These are phyloP conservation scores for Beauveria brongniartii DNA, from an alignment of 2,329 filamentous ascomycete species.

Conservation along the genomic window DNA sequence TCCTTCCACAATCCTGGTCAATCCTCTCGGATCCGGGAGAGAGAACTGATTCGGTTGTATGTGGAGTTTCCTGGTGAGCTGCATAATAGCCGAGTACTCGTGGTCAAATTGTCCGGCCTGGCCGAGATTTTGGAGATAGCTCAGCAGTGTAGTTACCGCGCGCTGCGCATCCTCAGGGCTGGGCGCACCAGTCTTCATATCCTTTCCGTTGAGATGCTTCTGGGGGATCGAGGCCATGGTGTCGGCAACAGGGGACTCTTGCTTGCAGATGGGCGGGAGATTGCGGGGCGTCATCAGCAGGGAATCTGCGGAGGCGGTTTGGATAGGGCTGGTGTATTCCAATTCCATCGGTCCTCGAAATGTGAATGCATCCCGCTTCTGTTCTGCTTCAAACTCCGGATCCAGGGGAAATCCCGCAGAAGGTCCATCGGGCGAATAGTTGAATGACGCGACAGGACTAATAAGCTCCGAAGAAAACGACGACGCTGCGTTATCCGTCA, in stretches of 20 bases:
- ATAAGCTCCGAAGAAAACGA: slow-evolving; percentile 65
- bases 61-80: slow-evolving; percentile 78
- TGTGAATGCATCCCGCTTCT: slow-evolving; percentile 63
- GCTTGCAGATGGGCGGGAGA: slow-evolving; percentile 21
- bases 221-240: background rate
- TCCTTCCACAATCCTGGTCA: slow-evolving; percentile 50
- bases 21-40: slow-evolving; percentile 34
- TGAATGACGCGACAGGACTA: slow-evolving; percentile 67
- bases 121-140: slow-evolving; percentile 68
- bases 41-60: slow-evolving; percentile 46
- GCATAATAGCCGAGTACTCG: slow-evolving; percentile 70
- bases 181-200: slow-evolving; percentile 34
- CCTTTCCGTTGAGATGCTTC: background rate
- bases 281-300: slow-evolving; percentile 45
- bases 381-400: slow-evolving; percentile 52
- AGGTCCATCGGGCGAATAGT: slow-evolving; percentile 66
- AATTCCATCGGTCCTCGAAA: slow-evolving; percentile 63
- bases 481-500: slow-evolving; percentile 33
- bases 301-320: slow-evolving; percentile 20
- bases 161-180: slow-evolving; percentile 79
- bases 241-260: background rate
- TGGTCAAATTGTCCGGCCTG: slow-evolving; percentile 59
- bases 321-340: slow-evolving; percentile 42
- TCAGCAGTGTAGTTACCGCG: slow-evolving; percentile 74
- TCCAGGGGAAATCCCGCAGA: slow-evolving; percentile 53